Percentiles rank a stretch among this genome's conserved stretches.
phyloP scores from a whole-genome alignment of 495 filamentous ascomycete species.

The Barbatosphaeria neglecta region DNA sequence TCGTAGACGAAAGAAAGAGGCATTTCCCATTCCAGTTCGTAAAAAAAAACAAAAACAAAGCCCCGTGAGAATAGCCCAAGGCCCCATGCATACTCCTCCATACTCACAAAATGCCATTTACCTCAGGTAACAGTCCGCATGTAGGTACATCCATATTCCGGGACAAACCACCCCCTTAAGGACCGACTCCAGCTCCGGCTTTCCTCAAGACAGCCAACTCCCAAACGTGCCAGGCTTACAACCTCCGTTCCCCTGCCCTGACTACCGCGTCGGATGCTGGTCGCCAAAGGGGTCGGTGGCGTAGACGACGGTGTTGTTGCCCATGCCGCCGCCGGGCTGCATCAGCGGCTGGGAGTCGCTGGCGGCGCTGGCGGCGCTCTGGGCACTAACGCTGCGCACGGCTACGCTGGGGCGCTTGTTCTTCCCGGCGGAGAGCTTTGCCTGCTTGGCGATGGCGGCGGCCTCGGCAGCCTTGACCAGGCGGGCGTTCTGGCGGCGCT shows the following conservation, averaged over 20 bases:
- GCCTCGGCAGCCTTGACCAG: slow-evolving; percentile 19
- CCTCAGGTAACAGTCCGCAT: too few relatives aligned
- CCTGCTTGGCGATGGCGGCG: slow-evolving; percentile 24
- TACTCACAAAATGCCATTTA: too few relatives aligned
- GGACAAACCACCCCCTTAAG: too few relatives aligned
- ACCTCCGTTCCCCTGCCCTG: background rate
- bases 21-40: too few relatives aligned
- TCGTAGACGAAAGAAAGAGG: too few relatives aligned
- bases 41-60: too few relatives aligned
- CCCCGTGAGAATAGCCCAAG: too few relatives aligned
- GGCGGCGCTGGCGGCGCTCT: background rate
- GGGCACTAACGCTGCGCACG: background rate
- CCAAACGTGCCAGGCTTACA: too few relatives aligned
- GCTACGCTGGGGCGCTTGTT: background rate
- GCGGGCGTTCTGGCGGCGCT: slow-evolving; percentile 19
- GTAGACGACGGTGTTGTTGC: background rate
- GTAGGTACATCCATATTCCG: too few relatives aligned
- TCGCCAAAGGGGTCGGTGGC: background rate
- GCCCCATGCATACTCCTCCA: too few relatives aligned
- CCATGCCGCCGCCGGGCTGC: background rate
- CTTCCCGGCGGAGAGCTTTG: slow-evolving; percentile 15
- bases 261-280: background rate
- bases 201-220: too few relatives aligned
- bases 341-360: background rate
- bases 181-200: too few relatives aligned